Evolutionary conservation across 2,329 filamentous ascomycete species (phyloP).

Genomic region (Beauveria asiatica): DNA sequence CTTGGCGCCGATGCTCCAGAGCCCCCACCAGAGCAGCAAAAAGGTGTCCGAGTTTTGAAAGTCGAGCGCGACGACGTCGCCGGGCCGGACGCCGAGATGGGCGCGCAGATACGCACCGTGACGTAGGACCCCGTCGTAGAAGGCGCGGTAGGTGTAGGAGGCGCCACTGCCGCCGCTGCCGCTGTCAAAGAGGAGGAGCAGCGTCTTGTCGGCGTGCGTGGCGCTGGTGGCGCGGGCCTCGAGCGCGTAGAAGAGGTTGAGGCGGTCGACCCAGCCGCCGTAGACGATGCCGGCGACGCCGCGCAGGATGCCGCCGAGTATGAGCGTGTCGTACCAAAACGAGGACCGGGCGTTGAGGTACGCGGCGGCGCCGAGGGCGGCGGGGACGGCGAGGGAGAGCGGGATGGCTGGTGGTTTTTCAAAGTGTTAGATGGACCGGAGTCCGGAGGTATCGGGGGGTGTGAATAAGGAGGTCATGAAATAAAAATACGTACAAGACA

Average conservation of each 20-base stretch:
- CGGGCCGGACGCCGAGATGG: conserved; percentile 52
- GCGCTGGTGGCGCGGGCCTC: conserved; percentile 53
- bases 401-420: conserved; percentile 32
- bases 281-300: conserved; percentile 32
- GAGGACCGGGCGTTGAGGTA: conserved; percentile 68
- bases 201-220: conserved; percentile 39
- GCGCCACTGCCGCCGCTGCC: conserved; percentile 38
- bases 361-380: conserved; percentile 56
- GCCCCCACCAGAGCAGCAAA: conserved; percentile 63
- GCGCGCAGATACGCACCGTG: conserved; percentile 70
- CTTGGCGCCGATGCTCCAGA: conserved; percentile 76
- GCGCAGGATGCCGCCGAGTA: conserved; percentile 35
- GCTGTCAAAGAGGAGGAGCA: conserved; percentile 63
- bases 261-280: conserved; percentile 36
- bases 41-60: conserved; percentile 77
- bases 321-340: conserved; percentile 53
- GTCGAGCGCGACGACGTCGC: conserved; percentile 73
- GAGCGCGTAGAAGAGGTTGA: conserved; percentile 68
- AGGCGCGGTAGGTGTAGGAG: conserved; percentile 62
- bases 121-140: conserved; percentile 60
- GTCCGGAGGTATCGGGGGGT: not conserved
- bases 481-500: not conserved
- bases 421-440: not conserved
- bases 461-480: not conserved
- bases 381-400: conserved; percentile 47